These are phyloP conservation scores for Candida chilensis DNA, from an alignment of 805 yeast genomes.

Conservation along the genomic window DNA sequence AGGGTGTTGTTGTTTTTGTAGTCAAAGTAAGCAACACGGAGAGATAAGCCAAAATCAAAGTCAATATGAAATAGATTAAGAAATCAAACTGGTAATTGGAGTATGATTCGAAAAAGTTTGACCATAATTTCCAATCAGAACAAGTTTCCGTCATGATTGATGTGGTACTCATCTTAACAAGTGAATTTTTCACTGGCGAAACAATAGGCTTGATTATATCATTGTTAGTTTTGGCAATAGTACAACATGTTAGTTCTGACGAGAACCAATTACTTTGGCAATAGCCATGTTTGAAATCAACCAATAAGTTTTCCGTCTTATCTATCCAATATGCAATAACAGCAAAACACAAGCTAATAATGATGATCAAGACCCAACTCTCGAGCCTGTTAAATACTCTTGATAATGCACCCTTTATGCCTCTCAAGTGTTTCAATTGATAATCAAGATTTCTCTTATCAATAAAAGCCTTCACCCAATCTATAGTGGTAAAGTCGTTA, in stretches of 20 bases:
- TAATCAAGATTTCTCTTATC: slow-evolving; percentile 30
- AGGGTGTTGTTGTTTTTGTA: slow-evolving; percentile 28
- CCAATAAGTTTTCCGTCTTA: slow-evolving; percentile 32
- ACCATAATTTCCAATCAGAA: slow-evolving; percentile 37
- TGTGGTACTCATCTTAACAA: slow-evolving; percentile 9
- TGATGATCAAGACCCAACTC: slow-evolving; percentile 39
- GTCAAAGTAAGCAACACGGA: slow-evolving; percentile 37
- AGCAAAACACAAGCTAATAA: slow-evolving; percentile 36
- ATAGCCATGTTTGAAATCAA: slow-evolving; percentile 44
- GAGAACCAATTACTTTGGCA: slow-evolving; percentile 35
- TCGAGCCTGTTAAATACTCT: slow-evolving; percentile 25
- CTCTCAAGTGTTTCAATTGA: slow-evolving; percentile 20
- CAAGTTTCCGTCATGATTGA: slow-evolving; percentile 11
- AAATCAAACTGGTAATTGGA: slow-evolving; percentile 16
- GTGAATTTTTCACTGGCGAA: slow-evolving; percentile 8
- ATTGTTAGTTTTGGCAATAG: slow-evolving; percentile 4
- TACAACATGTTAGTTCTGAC: slow-evolving; percentile 35
- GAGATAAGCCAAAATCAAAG: slow-evolving; percentile 29
- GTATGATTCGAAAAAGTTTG: slow-evolving; percentile 13
- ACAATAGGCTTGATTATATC: slow-evolving; percentile 3
- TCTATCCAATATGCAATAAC: slow-evolving; percentile 41
- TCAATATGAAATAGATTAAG: slow-evolving; percentile 21
- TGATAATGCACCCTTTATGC: slow-evolving; percentile 7
- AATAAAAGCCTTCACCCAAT: slow-evolving; percentile 45
- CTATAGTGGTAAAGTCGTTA: slow-evolving; percentile 54